A percentile compares a stretch with the other conserved stretches of the same genome.
phyloP scores from a whole-genome alignment of 305 asterid genomes.

The Solanum hybrid region DNA sequence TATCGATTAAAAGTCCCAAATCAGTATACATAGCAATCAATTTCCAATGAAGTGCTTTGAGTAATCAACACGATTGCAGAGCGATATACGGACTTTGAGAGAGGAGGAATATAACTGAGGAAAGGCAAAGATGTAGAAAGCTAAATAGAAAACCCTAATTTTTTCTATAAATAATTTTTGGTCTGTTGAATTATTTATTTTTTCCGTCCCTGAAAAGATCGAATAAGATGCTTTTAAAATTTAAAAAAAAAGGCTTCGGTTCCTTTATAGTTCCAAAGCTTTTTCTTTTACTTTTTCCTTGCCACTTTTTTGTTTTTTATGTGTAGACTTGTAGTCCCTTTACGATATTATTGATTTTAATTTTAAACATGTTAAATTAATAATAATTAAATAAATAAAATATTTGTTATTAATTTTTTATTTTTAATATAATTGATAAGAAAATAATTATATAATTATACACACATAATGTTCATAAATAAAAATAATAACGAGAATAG shows the following conservation, averaged over 20 bases:
- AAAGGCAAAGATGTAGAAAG: conserved; percentile 3
- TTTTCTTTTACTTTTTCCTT: not conserved
- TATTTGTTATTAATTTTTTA: not conserved
- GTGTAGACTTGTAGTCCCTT: not conserved
- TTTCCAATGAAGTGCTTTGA: conserved; percentile 1
- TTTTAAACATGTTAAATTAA: not conserved
- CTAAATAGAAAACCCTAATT: conserved; percentile 25
- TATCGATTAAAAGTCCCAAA: conserved; percentile 8
- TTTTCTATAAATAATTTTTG: not conserved
- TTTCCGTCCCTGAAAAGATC: not conserved
- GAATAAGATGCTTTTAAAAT: not conserved
- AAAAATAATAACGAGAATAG: not conserved
- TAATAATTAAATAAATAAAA: not conserved
- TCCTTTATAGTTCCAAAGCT: not conserved
- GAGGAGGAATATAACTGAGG: not conserved
- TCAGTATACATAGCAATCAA: not conserved
- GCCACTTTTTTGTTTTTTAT: not conserved
- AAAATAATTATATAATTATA: not conserved
- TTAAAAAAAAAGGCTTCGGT: not conserved
- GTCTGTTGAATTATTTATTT: not conserved
- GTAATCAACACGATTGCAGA: not conserved
- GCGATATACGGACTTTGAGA: not conserved
- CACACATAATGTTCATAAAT: not conserved
- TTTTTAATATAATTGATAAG: not conserved
- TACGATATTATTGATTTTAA: not conserved